These are phyloP conservation scores for Alternaria postmessia DNA, from an alignment of 2,329 filamentous ascomycete species.

Conservation along the genomic window DNA sequence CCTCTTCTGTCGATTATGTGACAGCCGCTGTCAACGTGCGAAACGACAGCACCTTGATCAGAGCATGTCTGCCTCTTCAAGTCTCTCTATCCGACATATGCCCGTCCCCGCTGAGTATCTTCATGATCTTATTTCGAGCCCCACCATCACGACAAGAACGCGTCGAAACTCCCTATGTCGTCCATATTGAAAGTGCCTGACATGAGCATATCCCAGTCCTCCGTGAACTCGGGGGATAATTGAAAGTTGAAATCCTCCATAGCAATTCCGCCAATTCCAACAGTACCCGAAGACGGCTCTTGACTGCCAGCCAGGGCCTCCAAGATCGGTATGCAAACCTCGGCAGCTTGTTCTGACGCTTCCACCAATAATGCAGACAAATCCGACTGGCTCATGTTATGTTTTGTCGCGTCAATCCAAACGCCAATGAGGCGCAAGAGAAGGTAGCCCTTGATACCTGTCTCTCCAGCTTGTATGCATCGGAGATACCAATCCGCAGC, in stretches of 20 bases:
- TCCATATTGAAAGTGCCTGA: constrained; percentile 24
- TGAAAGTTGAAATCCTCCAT: constrained; percentile 13
- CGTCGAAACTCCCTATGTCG: constrained; percentile 8
- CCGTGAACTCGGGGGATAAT: constrained; percentile 19
- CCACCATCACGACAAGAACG: constrained; percentile 6
- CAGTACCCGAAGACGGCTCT: neutral
- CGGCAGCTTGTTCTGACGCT: constrained; percentile 26
- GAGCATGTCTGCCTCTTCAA: neutral
- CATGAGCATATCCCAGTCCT: constrained; percentile 32
- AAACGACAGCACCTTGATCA: neutral
- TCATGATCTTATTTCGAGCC: neutral
- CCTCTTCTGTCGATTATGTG: neutral
- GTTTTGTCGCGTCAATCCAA: constrained; percentile 33
- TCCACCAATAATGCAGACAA: constrained; percentile 22
- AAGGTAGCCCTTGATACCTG: constrained; percentile 41
- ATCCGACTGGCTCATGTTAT: constrained; percentile 18
- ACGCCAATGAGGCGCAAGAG: constrained; percentile 28
- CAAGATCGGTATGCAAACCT: constrained; percentile 29
- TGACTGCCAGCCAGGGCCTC: constrained; percentile 24
- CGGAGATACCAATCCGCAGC: constrained; percentile 28
- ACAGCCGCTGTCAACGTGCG: constrained; percentile 15
- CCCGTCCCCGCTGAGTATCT: neutral
- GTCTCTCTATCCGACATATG: neutral
- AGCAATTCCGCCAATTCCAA: neutral
- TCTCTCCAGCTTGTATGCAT: constrained; percentile 40